Conservation (phyloP, 1,284 basidiomycete genomes). For the Wallemia mellicola region DNA sequence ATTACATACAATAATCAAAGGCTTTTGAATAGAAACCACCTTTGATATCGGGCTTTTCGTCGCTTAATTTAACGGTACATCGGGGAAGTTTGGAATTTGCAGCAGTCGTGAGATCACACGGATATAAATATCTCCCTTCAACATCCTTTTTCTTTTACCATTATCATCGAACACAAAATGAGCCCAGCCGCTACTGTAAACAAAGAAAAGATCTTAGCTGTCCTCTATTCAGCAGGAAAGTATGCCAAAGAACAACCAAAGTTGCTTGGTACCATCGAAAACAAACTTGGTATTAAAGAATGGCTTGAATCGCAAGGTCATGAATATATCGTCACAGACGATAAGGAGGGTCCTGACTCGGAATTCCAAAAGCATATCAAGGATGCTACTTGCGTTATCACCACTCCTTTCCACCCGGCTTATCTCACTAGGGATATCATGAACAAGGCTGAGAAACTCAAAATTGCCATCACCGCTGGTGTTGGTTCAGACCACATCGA, state of each 20-base stretch:
- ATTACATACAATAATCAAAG: not conserved
- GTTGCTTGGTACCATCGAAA: slow-evolving; percentile 68
- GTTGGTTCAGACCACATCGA: slow-evolving; percentile 71
- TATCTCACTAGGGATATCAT: slow-evolving; percentile 60
- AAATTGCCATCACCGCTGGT: slow-evolving; percentile 73
- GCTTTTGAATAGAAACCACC: too few species aligned
- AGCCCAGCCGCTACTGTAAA: not conserved
- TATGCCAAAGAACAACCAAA: slow-evolving; percentile 50
- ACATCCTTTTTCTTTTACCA: too few species aligned
- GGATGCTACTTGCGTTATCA: slow-evolving; percentile 41
- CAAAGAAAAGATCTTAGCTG: slow-evolving; percentile 33
- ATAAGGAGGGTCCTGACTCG: slow-evolving; percentile 62
- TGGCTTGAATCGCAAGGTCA: slow-evolving; percentile 1
- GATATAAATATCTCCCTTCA: not conserved
- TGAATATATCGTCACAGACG: slow-evolving; percentile 28
- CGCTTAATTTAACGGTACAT: too few species aligned
- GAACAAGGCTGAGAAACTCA: slow-evolving; percentile 57
- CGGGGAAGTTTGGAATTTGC: not conserved
- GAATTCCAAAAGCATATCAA: slow-evolving; percentile 64
- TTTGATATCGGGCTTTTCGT: not conserved
- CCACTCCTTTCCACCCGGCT: slow-evolving; percentile 62
- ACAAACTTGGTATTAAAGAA: slow-evolving; percentile 37
- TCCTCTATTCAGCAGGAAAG: slow-evolving; percentile 28
- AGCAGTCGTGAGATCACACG: not conserved
- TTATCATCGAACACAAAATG: not conserved